These are phyloP conservation scores for Breynia disticha DNA, from an alignment of 441 rosid genomes.

Conservation along the genomic window DNA sequence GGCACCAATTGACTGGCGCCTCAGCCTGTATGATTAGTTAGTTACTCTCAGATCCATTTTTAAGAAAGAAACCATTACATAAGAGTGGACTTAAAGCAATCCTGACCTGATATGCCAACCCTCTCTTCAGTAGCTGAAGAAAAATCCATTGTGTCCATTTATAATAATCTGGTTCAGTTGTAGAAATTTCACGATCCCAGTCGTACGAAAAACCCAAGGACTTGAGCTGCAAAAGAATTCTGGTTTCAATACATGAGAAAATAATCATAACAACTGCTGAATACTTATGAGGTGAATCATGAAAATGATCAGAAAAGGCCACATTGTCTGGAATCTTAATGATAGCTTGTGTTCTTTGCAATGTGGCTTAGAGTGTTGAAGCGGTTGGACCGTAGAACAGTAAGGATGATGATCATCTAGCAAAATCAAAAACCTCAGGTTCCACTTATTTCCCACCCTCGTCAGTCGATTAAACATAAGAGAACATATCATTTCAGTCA, in stretches of 20 bases:
- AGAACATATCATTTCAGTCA: too few relatives aligned
- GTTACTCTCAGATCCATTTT: slow-evolving; percentile 19
- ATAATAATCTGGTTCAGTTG: slow-evolving; percentile 82
- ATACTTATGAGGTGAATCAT: too few relatives aligned
- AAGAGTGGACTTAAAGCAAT: slow-evolving; percentile 16
- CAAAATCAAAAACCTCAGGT: too few relatives aligned
- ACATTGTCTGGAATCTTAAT: too few relatives aligned
- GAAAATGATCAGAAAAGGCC: too few relatives aligned
- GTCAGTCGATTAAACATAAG: too few relatives aligned
- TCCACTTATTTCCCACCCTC: too few relatives aligned
- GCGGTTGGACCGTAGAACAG: too few relatives aligned
- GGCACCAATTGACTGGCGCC: slow-evolving; percentile 98
- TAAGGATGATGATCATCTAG: too few relatives aligned
- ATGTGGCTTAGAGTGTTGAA: too few relatives aligned
- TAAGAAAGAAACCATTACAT: slow-evolving; percentile 9
- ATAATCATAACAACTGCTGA: too few relatives aligned
- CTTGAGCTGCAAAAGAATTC: slow-evolving; percentile 57
- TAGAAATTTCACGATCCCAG: slow-evolving; percentile 94
- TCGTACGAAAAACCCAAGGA: slow-evolving; percentile 90
- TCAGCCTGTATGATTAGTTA: slow-evolving; percentile 56
- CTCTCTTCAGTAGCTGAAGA: slow-evolving; percentile 91
- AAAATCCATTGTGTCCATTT: slow-evolving; percentile 99
- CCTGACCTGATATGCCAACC: slow-evolving; percentile 90
- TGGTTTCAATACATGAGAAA: neutral
- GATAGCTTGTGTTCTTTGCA: too few relatives aligned